Conservation (phyloP, 768 basidiomycete genomes). For the Mycena haematopus region DNA sequence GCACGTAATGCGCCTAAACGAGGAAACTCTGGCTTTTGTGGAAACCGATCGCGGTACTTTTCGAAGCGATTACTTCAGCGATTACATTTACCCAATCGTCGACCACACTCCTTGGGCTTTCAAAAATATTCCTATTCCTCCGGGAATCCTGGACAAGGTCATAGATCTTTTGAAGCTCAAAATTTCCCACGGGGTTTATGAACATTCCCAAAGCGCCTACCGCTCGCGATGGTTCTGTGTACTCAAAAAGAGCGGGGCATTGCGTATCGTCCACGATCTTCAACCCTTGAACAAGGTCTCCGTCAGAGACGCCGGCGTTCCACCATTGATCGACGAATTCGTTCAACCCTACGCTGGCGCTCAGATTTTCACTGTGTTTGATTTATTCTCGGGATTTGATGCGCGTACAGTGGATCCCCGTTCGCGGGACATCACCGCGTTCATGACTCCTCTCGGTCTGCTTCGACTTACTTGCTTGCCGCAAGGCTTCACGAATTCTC, state of each 20-base stretch:
- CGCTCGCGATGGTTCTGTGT: conserved; percentile 47
- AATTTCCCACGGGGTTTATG: conserved; percentile 44
- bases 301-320: conserved; percentile 43
- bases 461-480: conserved; percentile 43
- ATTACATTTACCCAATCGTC: conserved; percentile 39
- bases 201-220: conserved; percentile 44
- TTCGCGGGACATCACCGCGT: conserved; percentile 43
- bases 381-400: conserved; percentile 47
- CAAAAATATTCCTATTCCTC: conserved; percentile 44
- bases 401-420: conserved; percentile 33
- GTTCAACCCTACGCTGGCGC: conserved; percentile 39
- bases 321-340: conserved; percentile 42
- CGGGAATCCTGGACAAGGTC: conserved; percentile 39
- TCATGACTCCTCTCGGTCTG: conserved; percentile 37
- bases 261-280: conserved; percentile 46
- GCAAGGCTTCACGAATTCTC: conserved; percentile 48
- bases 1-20: background rate
- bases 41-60: background rate
- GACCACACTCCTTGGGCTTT: conserved; percentile 45
- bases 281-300: conserved; percentile 46
- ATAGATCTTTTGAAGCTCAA: conserved; percentile 39
- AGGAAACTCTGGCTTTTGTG: background rate
- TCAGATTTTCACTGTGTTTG: conserved; percentile 37
- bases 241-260: conserved; percentile 40
- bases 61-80: background rate